Conservation (phyloP, 1,284 basidiomycete genomes). For the Exobasidium rhododendri region DNA sequence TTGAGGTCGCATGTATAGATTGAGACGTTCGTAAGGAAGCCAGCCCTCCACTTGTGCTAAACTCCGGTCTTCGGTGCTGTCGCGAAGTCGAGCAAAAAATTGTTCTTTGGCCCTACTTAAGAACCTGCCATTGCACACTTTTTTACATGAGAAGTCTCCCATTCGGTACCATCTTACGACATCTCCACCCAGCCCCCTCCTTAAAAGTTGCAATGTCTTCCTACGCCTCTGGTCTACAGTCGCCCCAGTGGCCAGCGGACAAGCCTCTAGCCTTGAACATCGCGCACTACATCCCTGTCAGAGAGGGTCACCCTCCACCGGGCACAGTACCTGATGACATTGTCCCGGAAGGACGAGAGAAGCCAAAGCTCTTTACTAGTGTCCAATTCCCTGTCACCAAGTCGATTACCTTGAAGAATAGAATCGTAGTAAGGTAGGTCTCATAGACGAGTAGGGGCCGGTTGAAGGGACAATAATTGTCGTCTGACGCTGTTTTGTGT, state of each 20-base stretch:
- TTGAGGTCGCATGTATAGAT: no score
- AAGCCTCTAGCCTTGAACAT: slow-evolving; percentile 13
- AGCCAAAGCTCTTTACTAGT: slow-evolving; percentile 39
- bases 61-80: no score
- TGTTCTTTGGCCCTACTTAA: no score
- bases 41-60: no score
- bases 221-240: slow-evolving; percentile 10
- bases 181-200: no score
- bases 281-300: slow-evolving; percentile 14
- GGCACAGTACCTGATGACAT: slow-evolving; percentile 40
- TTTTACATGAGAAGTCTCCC: no score
- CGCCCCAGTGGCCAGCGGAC: slow-evolving; percentile 11
- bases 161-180: no score
- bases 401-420: slow-evolving; percentile 43
- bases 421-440: slow-evolving; percentile 19
- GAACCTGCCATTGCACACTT: no score
- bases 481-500: neutral
- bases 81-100: no score
- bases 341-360: slow-evolving; percentile 28
- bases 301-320: slow-evolving; percentile 27
- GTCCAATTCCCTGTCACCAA: slow-evolving; percentile 28
- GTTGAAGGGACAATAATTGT: neutral
- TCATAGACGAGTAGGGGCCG: neutral
- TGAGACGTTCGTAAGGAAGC: no score
- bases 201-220: no score